Conservation (phyloP, 208 protist genomes). For the Wallacemonas rigidus region DNA sequence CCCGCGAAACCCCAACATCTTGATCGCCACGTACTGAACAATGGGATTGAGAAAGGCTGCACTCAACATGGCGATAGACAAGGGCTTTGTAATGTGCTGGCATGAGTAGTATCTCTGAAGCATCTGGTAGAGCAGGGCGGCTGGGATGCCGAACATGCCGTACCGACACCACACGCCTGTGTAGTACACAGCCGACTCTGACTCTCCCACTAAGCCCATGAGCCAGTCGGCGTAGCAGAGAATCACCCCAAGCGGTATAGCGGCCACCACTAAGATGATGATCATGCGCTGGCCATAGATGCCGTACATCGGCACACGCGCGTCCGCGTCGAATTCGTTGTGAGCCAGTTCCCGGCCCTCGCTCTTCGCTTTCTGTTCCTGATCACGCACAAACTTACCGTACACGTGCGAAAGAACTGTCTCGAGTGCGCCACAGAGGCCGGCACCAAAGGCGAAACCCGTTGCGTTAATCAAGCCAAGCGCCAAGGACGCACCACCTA, state of each 20-base stretch:
- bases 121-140: conserved; percentile 61
- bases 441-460: conserved; percentile 83
- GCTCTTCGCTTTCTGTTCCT: conserved; percentile 28
- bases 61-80: conserved; percentile 62
- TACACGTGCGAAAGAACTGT: conserved; percentile 86
- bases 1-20: conserved; percentile 72
- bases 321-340: conserved; percentile 9
- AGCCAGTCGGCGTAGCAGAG: conserved; percentile 59
- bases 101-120: conserved; percentile 85
- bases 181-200: conserved; percentile 54
- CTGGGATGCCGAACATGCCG: conserved; percentile 69
- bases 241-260: conserved; percentile 69
- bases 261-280: conserved; percentile 69
- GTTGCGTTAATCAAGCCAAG: conserved; percentile 84
- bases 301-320: conserved; percentile 71
- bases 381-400: conserved; percentile 42
- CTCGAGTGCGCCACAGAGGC: conserved; percentile 82
- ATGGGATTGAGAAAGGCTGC: conserved; percentile 66
- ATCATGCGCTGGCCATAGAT: conserved; percentile 83
- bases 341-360: conserved; percentile 18
- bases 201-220: conserved; percentile 50
- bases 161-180: conserved; percentile 71
- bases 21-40: conserved; percentile 64
- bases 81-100: conserved; percentile 71
- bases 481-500: conserved; percentile 75